Percentiles rank a stretch among this genome's conserved stretches.
Evolutionary conservation across 306 rosid genomes (phyloP).

Genomic region (Sophora flavescens): DNA sequence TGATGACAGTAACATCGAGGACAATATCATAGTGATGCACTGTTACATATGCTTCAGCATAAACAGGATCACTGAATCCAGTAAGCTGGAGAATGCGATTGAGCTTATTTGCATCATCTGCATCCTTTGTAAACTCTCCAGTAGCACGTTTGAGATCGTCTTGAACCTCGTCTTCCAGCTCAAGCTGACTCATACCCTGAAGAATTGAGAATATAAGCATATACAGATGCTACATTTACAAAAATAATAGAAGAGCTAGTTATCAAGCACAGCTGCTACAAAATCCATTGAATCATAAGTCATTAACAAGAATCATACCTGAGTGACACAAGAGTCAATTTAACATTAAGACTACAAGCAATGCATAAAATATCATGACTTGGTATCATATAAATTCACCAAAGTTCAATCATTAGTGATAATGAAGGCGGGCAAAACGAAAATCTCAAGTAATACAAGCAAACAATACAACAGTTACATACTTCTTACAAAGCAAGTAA

Average conservation of each 20-base stretch:
- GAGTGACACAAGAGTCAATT: constrained; percentile 9
- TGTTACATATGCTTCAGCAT: constrained; percentile 98
- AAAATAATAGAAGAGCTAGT: constrained; percentile 16
- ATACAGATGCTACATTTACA: constrained; percentile 24
- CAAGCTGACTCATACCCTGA: constrained; percentile 99
- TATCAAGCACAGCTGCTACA: neutral
- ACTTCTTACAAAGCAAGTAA: constrained; percentile 11
- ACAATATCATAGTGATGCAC: constrained; percentile 97
- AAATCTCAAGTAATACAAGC: constrained; percentile 25
- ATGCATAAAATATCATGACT: constrained; percentile 24
- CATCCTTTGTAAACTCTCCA: constrained; percentile 93
- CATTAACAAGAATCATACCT: neutral
- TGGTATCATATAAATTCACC: constrained; percentile 15
- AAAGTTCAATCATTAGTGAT: neutral
- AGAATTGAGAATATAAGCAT: constrained; percentile 38
- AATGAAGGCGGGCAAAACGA: constrained; percentile 24
- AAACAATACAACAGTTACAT: constrained; percentile 1
- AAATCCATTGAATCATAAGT: constrained; percentile 7
- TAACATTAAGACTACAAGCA: constrained; percentile 20
- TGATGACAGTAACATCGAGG: constrained; percentile 97
- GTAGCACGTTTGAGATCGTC: constrained; percentile 99
- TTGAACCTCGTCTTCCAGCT: constrained; percentile 98
- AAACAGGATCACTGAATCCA: constrained; percentile 99
- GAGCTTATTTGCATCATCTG: constrained; percentile 91
- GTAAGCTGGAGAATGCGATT: constrained; percentile 99